Base-by-base conservation (phyloP, 768 basidiomycete species). In the Termitomyces sp. region DNA sequence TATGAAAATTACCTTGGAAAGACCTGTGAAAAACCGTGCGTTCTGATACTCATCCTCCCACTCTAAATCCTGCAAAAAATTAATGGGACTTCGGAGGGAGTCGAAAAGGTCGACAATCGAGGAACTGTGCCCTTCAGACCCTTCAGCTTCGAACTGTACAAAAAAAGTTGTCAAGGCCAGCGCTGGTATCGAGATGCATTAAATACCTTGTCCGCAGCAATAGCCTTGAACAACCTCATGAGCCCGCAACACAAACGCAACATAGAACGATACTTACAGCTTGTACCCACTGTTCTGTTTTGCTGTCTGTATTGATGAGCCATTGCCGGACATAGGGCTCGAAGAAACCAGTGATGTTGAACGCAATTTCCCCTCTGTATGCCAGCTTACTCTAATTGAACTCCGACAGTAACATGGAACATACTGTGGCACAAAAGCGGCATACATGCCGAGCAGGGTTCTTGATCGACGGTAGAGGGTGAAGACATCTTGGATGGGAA, bases 61-160 rank as follows among this genome's bases (percentile, higher is more conserved):
- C 59, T 94, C 83, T 41, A 99, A 75, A 48, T 91, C 90, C 69
- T 92, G 83, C 46, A 99, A 71, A 72, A 97, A 94, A 57, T 83
- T 82, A 65, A 94, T 88, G 0, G 96, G 94, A 64, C 91, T 94
- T 51, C 92, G 85, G 55, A 98, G 79, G 3, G 94, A 97, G 61
- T 94, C 94, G 66, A 98, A 98, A 1, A 99, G 79, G 71, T 99
- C 97, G 24, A 94, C 87, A 55, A 99, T 95, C 0, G 96, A 98
- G n/a, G 95, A 94, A 64, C 93, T 96, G 65, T 95, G 92, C 0
- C 90, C 90, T 70, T 91, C 85, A 12, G 77, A 58, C 59, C 90
- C 81, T 73, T 94, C 82, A 56, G 92, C 79, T 76, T 94, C 80
- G 63, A 92, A 92, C 87, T 90, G 60, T 36, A 36, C 8, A 20